Percentiles rank a stretch among this genome's conserved stretches.
Evolutionary conservation across 352 stramenopile species (phyloP).

Genomic region (Pythium scleroteichum): DNA sequence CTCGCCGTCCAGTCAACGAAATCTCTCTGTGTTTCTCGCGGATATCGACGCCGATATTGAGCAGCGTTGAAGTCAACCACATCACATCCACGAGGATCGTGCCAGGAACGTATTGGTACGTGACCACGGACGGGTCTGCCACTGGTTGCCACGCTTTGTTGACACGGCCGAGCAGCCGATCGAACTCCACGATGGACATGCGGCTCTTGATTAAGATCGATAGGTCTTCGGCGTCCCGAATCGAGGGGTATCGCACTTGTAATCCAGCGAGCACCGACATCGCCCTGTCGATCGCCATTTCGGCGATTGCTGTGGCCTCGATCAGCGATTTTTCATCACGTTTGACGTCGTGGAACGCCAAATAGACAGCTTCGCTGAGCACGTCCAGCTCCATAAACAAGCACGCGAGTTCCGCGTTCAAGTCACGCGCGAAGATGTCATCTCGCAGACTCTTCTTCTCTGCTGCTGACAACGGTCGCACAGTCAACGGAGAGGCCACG

Average conservation of each 20-base stretch:
- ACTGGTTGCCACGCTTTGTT: no score
- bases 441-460: conserved; percentile 16
- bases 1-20: no score
- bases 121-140: no score
- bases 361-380: conserved; percentile 24
- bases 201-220: conserved; percentile 14
- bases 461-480: neutral
- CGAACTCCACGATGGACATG: no score
- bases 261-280: conserved; percentile 24
- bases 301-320: conserved; percentile 33
- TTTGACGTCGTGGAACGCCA: conserved; percentile 35
- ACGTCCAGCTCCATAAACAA: conserved; percentile 37
- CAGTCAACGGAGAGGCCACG: neutral
- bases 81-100: no score
- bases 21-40: no score
- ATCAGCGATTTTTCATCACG: conserved; percentile 33
- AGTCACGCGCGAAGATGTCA: conserved; percentile 27
- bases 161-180: no score
- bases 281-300: conserved; percentile 35
- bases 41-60: no score
- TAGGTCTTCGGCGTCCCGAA: conserved; percentile 6
- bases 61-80: no score
- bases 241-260: conserved; percentile 25
- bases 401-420: conserved; percentile 22
- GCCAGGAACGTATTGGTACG: no score